phyloP scores from a whole-genome alignment of 2,329 filamentous ascomycete genomes.

The Aspergillus felis region DNA sequence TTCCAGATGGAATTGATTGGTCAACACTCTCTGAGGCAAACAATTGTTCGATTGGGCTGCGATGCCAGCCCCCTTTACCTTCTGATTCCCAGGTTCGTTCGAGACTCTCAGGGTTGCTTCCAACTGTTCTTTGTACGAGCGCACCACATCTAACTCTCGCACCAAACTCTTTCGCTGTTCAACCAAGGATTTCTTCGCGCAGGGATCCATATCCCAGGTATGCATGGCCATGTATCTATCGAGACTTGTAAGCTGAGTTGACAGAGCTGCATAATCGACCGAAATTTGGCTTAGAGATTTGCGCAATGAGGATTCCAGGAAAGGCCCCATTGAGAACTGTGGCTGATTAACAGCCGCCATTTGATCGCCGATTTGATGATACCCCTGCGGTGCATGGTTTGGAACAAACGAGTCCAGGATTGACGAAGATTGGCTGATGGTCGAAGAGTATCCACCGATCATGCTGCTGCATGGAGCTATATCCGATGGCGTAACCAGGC shows the following conservation, averaged over 20 bases:
- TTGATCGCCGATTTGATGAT: slow-evolving; percentile 3
- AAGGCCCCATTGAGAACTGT: slow-evolving; percentile 2
- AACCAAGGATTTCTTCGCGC: slow-evolving; percentile 31
- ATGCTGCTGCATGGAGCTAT: slow-evolving; percentile 5
- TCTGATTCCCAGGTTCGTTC: slow-evolving; percentile 5
- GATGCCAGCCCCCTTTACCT: neutral
- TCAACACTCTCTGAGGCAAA: neutral
- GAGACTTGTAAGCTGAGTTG: slow-evolving; percentile 31
- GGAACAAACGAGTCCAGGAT: slow-evolving; percentile 10
- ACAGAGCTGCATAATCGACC: slow-evolving; percentile 27
- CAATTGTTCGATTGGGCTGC: neutral
- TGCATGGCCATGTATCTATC: slow-evolving; percentile 39
- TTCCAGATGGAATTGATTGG: neutral
- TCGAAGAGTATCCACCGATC: slow-evolving; percentile 1
- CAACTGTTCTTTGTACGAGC: slow-evolving; percentile 34
- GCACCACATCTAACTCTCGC: slow-evolving; percentile 34
- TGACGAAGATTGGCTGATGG: slow-evolving; percentile 5
- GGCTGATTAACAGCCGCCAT: slow-evolving; percentile 9
- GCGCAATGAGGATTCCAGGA: slow-evolving; percentile 13
- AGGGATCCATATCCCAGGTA: slow-evolving; percentile 33
- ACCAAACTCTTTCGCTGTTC: slow-evolving; percentile 36
- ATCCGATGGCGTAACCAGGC: slow-evolving; percentile 5
- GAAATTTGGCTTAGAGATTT: slow-evolving; percentile 27
- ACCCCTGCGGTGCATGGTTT: slow-evolving; percentile 6
- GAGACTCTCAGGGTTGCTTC: slow-evolving; percentile 20